These are phyloP conservation scores for Breviolum minutum DNA, from an alignment of 73 alveolate species.

Conservation along the genomic window DNA sequence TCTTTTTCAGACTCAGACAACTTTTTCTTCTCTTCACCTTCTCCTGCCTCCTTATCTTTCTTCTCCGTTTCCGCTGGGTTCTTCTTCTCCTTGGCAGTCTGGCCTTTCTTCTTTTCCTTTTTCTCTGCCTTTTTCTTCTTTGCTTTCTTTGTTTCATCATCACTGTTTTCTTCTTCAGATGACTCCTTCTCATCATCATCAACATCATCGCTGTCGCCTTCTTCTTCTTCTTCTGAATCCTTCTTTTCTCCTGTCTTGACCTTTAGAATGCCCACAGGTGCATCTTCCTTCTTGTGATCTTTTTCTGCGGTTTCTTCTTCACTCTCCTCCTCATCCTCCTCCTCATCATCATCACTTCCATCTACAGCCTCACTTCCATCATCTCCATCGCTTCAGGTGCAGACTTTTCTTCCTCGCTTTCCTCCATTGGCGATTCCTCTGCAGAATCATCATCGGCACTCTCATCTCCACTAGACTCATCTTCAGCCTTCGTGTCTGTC, in stretches of 20 bases:
- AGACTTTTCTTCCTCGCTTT: not conserved
- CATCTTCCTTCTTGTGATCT: not conserved
- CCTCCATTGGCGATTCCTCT: not conserved
- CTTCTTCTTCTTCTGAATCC: not conserved
- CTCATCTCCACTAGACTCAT: not conserved
- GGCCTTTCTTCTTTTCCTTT: not conserved
- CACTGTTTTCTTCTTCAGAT: not conserved
- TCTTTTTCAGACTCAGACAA: not conserved
- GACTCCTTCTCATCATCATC: not conserved
- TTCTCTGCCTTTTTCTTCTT: not conserved
- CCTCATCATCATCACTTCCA: not conserved
- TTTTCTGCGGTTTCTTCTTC: not conserved
- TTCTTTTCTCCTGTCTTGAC: not conserved
- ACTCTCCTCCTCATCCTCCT: not conserved
- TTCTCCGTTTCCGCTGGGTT: not conserved
- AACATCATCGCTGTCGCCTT: not conserved
- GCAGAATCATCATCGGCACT: not conserved
- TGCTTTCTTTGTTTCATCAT: not conserved
- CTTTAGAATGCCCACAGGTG: not conserved
- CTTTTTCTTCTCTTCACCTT: not conserved
- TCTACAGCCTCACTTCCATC: not conserved
- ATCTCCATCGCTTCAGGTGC: not conserved
- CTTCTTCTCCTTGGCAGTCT: constrained; percentile 3
- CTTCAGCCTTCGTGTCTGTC: not conserved
- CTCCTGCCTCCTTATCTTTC: not conserved